phyloP scores from a whole-genome alignment of 176 grass and related monocot species.

The Dendrocalamus sinicus region DNA sequence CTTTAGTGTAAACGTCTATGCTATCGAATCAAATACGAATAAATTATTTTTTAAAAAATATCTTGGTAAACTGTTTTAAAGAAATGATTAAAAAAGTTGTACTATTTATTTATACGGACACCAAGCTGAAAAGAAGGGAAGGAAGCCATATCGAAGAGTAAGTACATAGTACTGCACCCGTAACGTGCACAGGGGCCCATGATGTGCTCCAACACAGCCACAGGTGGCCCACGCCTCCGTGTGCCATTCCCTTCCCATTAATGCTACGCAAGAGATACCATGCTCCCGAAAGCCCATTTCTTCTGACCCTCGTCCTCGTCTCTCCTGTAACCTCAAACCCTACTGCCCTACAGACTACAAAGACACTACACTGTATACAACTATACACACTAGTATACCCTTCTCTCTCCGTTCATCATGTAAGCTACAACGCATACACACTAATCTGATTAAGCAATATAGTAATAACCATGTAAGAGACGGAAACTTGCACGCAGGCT shows the following conservation, averaged over 20 bases:
- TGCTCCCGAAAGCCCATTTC: conserved; percentile 24
- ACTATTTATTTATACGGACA: too few relatives aligned
- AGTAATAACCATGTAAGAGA: background rate
- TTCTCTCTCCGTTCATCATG: background rate
- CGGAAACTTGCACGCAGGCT: background rate
- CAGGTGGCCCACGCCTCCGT: background rate
- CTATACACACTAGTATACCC: background rate
- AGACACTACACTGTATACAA: background rate
- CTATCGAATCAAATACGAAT: too few relatives aligned
- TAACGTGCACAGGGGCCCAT: conserved; percentile 3
- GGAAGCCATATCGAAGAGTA: background rate
- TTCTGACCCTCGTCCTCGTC: background rate
- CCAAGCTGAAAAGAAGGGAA: too few relatives aligned
- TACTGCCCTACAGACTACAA: background rate
- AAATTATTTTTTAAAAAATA: too few relatives aligned
- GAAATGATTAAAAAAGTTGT: too few relatives aligned
- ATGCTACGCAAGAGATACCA: conserved; percentile 26
- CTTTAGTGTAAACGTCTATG: too few relatives aligned
- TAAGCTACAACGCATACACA: background rate
- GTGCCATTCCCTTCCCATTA: conserved; percentile 16
- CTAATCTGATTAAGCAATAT: background rate
- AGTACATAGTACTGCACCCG: background rate
- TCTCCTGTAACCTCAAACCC: background rate
- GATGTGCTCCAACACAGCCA: conserved; percentile 45
- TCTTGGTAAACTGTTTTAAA: too few relatives aligned